Percentiles rank a stretch among this genome's conserved stretches.
Evolutionary conservation across 2,329 filamentous ascomycete genomes (phyloP).

Genomic region (Pseudocercospora fijiensis): DNA sequence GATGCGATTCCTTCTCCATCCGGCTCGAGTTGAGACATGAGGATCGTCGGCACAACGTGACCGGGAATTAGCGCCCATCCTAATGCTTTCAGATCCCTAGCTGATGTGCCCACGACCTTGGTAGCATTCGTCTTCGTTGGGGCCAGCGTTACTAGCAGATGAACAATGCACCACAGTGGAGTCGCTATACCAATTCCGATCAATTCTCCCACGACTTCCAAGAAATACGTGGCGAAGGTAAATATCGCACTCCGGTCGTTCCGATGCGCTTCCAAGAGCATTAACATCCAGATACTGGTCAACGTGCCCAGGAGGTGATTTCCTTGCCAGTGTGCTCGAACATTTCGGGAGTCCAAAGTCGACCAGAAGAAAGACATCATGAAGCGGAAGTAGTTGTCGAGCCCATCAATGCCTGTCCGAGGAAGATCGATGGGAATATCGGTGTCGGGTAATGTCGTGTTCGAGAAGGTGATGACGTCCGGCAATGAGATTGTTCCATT

Average conservation of each 20-base stretch:
- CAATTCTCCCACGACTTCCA: constrained; percentile 27
- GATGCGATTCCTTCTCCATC: constrained; percentile 23
- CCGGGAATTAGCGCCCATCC: constrained; percentile 26
- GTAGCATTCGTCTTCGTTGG: constrained; percentile 10
- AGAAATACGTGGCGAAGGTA: constrained; percentile 20
- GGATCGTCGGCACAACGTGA: constrained; percentile 24
- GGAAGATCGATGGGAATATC: constrained; percentile 25
- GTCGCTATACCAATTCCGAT: constrained; percentile 28
- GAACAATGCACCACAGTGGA: constrained; percentile 26
- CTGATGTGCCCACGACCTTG: constrained; percentile 6
- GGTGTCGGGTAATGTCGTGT: constrained; percentile 23
- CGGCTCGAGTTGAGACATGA: constrained; percentile 24
- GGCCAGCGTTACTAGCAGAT: constrained; percentile 18
- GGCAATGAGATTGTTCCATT: constrained; percentile 25
- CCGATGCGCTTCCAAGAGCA: constrained; percentile 26
- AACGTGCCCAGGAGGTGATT: constrained; percentile 27
- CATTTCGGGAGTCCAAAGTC: constrained; percentile 24
- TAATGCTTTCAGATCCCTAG: constrained; percentile 17
- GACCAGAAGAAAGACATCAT: constrained; percentile 28
- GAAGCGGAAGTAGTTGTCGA: constrained; percentile 30
- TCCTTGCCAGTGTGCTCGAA: constrained; percentile 24
- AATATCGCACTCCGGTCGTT: constrained; percentile 14
- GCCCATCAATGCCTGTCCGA: constrained; percentile 16
- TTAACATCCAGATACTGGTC: constrained; percentile 25
- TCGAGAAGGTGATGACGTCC: constrained; percentile 20